These are phyloP conservation scores for Pichia paraexigua DNA, from an alignment of 805 yeast species.

Conservation along the genomic window DNA sequence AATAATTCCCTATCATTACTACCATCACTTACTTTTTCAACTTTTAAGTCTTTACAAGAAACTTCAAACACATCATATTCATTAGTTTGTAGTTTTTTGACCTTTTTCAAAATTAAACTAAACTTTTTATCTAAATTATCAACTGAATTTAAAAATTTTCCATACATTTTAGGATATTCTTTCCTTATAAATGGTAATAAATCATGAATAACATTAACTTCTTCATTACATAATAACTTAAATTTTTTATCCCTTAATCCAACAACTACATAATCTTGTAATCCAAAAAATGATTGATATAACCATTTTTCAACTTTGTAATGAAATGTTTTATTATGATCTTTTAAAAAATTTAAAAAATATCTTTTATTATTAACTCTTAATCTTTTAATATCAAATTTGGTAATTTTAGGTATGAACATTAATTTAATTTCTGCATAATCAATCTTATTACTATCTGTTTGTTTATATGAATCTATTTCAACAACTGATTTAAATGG, in stretches of 20 bases:
- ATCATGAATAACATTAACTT: conserved; percentile 2
- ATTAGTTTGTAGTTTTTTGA: not conserved
- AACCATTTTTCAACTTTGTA: conserved; percentile 7
- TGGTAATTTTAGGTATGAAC: not conserved
- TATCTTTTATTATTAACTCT: not conserved
- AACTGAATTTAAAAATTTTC: not conserved
- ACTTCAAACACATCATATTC: conserved; percentile 1
- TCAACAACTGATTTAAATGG: conserved; percentile 12
- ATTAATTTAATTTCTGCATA: conserved; percentile 9
- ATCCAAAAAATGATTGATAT: conserved; percentile 11
- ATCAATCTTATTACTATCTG: not conserved
- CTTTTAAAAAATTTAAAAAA: conserved; percentile 1
- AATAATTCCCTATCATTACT: not conserved
- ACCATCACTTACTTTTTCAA: not conserved
- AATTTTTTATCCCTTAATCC: conserved; percentile 10
- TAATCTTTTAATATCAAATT: not conserved
- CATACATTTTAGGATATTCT: not conserved
- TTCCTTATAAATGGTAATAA: conserved; percentile 9
- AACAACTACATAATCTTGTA: conserved; percentile 8
- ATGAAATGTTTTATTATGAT: conserved; percentile 1
- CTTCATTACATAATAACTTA: conserved; percentile 2
- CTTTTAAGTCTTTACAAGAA: not conserved
- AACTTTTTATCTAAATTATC: not conserved
- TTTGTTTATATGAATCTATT: conserved; percentile 6
- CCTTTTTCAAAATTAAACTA: not conserved